phyloP scores from a whole-genome alignment of 192 early-diverging fungal species.

The Backusella morwellensis region DNA sequence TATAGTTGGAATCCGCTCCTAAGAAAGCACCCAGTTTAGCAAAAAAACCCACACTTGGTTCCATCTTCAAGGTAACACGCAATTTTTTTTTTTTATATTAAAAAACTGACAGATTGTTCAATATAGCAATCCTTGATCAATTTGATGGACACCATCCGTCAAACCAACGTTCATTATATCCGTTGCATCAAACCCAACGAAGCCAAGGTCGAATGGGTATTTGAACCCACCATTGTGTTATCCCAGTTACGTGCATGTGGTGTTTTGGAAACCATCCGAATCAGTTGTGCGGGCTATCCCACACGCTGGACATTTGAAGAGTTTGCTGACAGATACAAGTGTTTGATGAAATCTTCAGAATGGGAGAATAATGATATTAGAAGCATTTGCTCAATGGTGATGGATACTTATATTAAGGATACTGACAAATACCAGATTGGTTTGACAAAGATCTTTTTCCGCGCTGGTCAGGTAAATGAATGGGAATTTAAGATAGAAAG shows the following conservation, averaged over 20 bases:
- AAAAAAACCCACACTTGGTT: constrained; percentile 16
- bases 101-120: background rate
- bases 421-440: constrained; percentile 92
- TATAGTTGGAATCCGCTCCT: background rate
- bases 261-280: constrained; percentile 99
- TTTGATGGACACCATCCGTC: constrained; percentile 93
- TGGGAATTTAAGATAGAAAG: background rate
- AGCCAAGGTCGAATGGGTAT: constrained; percentile 84
- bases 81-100: background rate
- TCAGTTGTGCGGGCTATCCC: constrained; percentile 97
- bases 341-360: constrained; percentile 47
- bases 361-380: constrained; percentile 51
- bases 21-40: constrained; percentile 5
- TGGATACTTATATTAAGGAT: constrained; percentile 68
- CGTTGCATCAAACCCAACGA: constrained; percentile 99
- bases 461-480: constrained; percentile 73
- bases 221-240: constrained; percentile 94
- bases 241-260: constrained; percentile 96
- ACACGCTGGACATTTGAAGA: constrained; percentile 86
- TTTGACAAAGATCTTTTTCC: constrained; percentile 97
- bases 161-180: constrained; percentile 95
- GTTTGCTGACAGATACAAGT: constrained; percentile 81
- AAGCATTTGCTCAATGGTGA: constrained; percentile 58
- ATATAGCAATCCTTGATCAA: constrained; percentile 74
- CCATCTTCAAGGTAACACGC: constrained; percentile 13